Evolutionary conservation across 192 early-diverging fungal species (phyloP), one percentile per base, ranked within the genome.

Genomic region (Rhizophagus sp.): DNA sequence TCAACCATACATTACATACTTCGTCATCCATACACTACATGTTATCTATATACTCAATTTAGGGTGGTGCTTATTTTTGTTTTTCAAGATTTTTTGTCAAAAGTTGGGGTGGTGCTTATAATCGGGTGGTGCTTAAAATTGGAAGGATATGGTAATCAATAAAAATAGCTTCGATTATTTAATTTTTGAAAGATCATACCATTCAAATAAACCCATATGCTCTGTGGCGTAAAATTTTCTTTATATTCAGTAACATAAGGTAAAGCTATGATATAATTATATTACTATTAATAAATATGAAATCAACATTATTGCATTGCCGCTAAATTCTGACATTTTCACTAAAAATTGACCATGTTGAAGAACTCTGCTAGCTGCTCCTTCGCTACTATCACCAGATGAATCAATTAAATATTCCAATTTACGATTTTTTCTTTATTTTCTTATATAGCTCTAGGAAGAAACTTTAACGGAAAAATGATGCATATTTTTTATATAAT

Each of bases 191-290:
- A 4, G 15, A 41, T 41, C 39, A 8, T 82, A 92, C 89, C 90
- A 77, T 79, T 91, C 94, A 86, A 94, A 95, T 49, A 88, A 89
- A 82, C 94, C 89, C 1, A 92, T 92, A 1, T 94, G 93, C 82
- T 95, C 96, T 0, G 95, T 95, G 3, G 92, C 94, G 84, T 90
- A 91, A 5, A 97, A 89, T 8, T 86, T 88, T 4, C 94, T 27
- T 89, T 85, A 85, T 93, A 95, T 62, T 96, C 95, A 1, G 94
- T 96, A 39, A 97, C 84, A 80, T 88, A 97, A 22, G 96, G 96
- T 36, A 97, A 84, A 64, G 92, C 90, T 24, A 92, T 82, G 86
- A 93, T 91, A 71, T 94, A 88, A 72, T 92, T 90, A 80, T 88
- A 89, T 30, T 30, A 84, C 94, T 93, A 62, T 92, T 89, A 36